Base-by-base conservation (phyloP, 208 protist species). In the Trypanosoma brucei region DNA sequence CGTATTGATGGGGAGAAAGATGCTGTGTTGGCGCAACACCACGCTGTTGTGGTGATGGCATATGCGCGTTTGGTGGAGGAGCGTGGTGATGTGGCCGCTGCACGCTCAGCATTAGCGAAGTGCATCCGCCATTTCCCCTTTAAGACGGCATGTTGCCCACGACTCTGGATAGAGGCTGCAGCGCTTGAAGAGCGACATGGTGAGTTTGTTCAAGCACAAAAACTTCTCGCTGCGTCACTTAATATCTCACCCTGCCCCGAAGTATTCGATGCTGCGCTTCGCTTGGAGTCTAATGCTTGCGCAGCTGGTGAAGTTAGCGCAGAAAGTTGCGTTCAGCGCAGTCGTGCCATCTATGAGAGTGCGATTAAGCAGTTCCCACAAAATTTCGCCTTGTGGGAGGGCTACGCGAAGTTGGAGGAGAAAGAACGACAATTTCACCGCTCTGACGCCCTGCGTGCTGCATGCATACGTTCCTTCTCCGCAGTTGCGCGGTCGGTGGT, bases 41-140 rank as follows among this genome's bases (percentile, higher is more conserved):
- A 75, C 13, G 85, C 84, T 5, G 79, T 93, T 55, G 62, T 95
- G 0, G 64, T 83, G 3, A 88, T 88, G 75, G 84, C 83, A 65
- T 88, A 81, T 55, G 86, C 89, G 35, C 78, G 77, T 36, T 49
- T 52, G 37, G 65, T 68, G 13, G 76, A 81, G 62, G 50, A 37
- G 1, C 55, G 67, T 8, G 71, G 72, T 14, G 59, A 78, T 59
- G 1, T 63, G 4, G 68, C 73, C n/a, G 65, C 67, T 37, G 89
- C 86, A 13, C 69, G 82, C 2, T 68, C 65, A 34, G 65, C 75
- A 14, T 67, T 93, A 5, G 75, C 82, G n/a, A 34, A 63, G 42
- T 81, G 79, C 50, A 82, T 95, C 57, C 68, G 65, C n/a, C 52
- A 57, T 3, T 95, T 95, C 63, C 89, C 89, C 13, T 93, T 93